Evolutionary conservation across 1,284 basidiomycete genomes (phyloP).

Genomic region (Golubevia pallescens): DNA sequence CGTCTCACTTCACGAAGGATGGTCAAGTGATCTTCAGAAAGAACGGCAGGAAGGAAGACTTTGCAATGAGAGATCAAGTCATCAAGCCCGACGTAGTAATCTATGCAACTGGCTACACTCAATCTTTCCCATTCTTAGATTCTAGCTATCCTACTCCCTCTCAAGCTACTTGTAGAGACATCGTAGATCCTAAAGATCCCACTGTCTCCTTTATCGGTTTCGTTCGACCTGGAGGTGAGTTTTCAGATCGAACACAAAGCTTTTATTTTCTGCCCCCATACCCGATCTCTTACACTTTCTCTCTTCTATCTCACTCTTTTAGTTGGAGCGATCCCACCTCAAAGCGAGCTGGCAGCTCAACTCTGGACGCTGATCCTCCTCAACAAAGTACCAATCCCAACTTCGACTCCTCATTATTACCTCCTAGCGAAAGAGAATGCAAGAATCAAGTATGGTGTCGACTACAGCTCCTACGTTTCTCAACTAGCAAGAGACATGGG

Average conservation of each 20-base stretch:
- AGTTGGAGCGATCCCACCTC: constrained; percentile 72
- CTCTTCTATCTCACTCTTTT: background rate
- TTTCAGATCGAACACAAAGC: constrained; percentile 49
- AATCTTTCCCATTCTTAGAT: constrained; percentile 70
- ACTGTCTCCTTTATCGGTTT: constrained; percentile 73
- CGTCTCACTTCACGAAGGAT: constrained; percentile 67
- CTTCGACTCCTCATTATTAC: constrained; percentile 69
- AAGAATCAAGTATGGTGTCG: constrained; percentile 73
- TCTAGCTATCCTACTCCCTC: constrained; percentile 69
- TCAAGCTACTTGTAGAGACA: constrained; percentile 70
- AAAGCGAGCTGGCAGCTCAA: constrained; percentile 73
- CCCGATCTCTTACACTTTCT: background rate
- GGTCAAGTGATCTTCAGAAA: constrained; percentile 69
- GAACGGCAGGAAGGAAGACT: constrained; percentile 66
- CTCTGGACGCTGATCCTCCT: constrained; percentile 71
- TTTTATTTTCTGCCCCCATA: background rate
- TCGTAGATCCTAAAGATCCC: constrained; percentile 69
- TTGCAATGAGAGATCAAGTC: constrained; percentile 67
- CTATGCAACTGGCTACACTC: constrained; percentile 65
- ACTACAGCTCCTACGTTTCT: constrained; percentile 70
- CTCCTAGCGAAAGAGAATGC: constrained; percentile 70
- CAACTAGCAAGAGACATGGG: constrained; percentile 73
- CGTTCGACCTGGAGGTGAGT: constrained; percentile 71
- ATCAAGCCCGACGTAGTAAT: constrained; percentile 70
- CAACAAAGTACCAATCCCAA: constrained; percentile 67